Base-by-base conservation (phyloP, 2,329 filamentous ascomycete species). In the Rhexocercosporidium sp. region DNA sequence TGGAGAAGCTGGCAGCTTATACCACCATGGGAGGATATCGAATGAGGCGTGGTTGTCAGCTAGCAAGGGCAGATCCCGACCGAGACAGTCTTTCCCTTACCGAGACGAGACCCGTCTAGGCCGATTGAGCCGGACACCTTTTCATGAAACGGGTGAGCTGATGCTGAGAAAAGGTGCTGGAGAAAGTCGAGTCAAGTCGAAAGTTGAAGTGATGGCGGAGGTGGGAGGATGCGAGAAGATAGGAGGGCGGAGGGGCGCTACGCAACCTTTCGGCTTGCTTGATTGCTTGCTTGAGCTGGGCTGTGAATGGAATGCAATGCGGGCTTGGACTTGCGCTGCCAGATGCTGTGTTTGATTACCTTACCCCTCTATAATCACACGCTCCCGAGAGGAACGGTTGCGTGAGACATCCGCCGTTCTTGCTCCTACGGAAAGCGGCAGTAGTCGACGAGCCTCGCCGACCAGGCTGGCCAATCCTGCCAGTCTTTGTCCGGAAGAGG, bases 381-480 rank as follows among this genome's bases (percentile, higher is more conserved):
- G 49, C 62, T 68, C 64, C 66, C 66, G 64, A 68, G 59, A 62
- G 66, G 65, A 27, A 59, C 20, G 56, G 56, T 62, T 68, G 63
- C 66, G 68, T 69, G 63, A 72, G 69, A 70, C 70, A 72, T 61
- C 57, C 70, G 72, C 70, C 66, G 67, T 70, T 66, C 47, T 72
- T 67, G 68, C 57, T 20, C 41, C 34, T 34, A 59, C 72, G 72
- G 72, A 49, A 70, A 56, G 64, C 66, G 65, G 68, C 72, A 73
- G 70, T 65, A 70, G 57, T 66, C 47, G 62, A 65, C 44, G 63
- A 65, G 47, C 25, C 37, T 41, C 60, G 34, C 39, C n/a, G n/a
- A n/a, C n/a, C n/a, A 12, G 16, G 4, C 20, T 29, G 47, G 16
- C 25, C 53, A 22, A 62, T 57, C 57, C 60, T 62, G 69, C 59